Base-by-base conservation (phyloP, 768 basidiomycete species). In the Hortiboletus flavorubellus region DNA sequence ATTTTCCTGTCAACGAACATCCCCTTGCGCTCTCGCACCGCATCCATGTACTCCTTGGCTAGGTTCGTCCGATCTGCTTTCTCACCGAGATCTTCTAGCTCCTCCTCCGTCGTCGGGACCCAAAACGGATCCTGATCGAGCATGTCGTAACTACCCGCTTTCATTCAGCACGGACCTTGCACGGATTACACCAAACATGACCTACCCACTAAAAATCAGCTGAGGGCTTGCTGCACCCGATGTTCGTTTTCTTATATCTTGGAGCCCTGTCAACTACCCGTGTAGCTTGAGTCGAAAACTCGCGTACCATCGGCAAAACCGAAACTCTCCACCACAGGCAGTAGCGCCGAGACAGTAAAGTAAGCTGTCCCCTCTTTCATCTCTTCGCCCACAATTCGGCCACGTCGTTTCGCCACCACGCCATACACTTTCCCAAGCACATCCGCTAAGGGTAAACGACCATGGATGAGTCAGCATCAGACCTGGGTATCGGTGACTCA, bases 361-460 rank as follows among this genome's bases (percentile, higher is more conserved):
- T 97, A 95, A 1, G 89, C 80, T 0, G 94, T 97, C 0, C 97
- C 94, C 68, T 98, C 95, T 68, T 94, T 98, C 94, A 98, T 96
- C 70, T 98, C 97, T 67, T 98, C 97, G 14, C 94, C 89, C 4
- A 98, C 82, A 56, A 99, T 96, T 45, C 89, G 80, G 2, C 97
- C 97, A 48, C 93, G 84, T 59, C 96, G 84, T 69, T 87, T 86
- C 0, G 96, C 87, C 5, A 98, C 91, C 18, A 98, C 97, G 9
- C 85, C 95, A 64, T 98, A 98, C 2, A 98, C 94, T 69, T 96
- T 98, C 3, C 97, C 97, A 48, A 99, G 80, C 0, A 98, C 97
- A 59, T 99, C 97, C 67, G 93, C 95, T 95, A 64, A 48, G 47
- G 44, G 39, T 23, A 48, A 54, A 39, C 30, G 18, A 33, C 29